These are phyloP conservation scores for Achlya hypogyna DNA, from an alignment of 352 stramenopile genomes.

Conservation along the genomic window DNA sequence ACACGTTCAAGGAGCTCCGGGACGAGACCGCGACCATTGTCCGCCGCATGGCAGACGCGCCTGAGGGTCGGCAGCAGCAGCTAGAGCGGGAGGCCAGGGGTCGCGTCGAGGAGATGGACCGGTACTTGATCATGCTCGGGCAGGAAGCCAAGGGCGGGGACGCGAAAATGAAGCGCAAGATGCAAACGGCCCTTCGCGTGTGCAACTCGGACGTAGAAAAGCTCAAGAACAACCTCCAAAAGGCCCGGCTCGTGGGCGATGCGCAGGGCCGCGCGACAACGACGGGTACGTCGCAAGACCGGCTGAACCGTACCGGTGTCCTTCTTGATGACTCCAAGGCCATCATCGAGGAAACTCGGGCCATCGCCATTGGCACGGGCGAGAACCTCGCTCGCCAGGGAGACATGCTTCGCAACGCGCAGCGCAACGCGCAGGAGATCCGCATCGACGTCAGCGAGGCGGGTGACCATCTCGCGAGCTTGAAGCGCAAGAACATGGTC, in stretches of 20 bases:
- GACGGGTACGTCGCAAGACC: slow-evolving; percentile 29
- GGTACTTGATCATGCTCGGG: slow-evolving; percentile 70
- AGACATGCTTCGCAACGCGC: slow-evolving; percentile 66
- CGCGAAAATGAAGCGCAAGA: slow-evolving; percentile 65
- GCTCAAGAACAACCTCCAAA: slow-evolving; percentile 70
- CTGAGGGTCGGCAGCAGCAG: not conserved
- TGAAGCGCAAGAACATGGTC: slow-evolving; percentile 71
- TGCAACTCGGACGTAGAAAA: slow-evolving; percentile 82
- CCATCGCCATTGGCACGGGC: slow-evolving; percentile 55
- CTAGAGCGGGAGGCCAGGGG: slow-evolving; percentile 1
- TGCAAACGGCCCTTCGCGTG: slow-evolving; percentile 56
- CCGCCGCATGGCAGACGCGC: not conserved
- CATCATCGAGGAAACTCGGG: slow-evolving; percentile 57
- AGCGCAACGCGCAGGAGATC: slow-evolving; percentile 61
- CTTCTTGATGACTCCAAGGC: slow-evolving; percentile 55
- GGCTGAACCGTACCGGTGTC: slow-evolving; percentile 57
- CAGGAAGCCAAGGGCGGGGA: slow-evolving; percentile 70
- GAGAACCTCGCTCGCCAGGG: slow-evolving; percentile 52
- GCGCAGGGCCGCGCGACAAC: slow-evolving; percentile 43
- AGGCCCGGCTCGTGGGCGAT: slow-evolving; percentile 59
- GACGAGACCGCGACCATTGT: slow-evolving; percentile 7
- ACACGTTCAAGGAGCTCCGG: slow-evolving; percentile 14
- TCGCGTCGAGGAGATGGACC: slow-evolving; percentile 12
- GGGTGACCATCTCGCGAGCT: slow-evolving; percentile 52
- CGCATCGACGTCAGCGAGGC: slow-evolving; percentile 65